Evolutionary conservation across 768 basidiomycete species (phyloP).

Genomic region (Pluteus cervinus): DNA sequence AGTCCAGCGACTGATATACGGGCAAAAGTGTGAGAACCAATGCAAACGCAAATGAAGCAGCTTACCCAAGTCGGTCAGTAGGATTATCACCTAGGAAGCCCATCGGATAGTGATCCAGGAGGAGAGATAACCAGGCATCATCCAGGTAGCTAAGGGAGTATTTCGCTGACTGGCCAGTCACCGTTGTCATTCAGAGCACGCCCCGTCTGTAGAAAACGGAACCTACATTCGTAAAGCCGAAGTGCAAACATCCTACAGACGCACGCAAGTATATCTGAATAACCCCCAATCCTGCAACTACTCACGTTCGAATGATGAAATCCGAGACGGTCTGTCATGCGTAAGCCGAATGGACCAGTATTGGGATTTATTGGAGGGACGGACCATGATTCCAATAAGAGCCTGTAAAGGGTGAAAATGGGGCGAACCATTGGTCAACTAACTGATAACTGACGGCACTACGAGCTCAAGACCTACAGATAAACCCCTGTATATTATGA

Average conservation of each 20-base stretch:
- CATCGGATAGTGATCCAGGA: too few species aligned
- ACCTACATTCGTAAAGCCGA: conserved; percentile 45
- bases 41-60: neutral
- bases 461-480: conserved; percentile 31
- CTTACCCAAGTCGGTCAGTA: conserved; percentile 42
- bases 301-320: conserved; percentile 44
- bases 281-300: too few species aligned
- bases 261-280: too few species aligned
- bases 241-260: conserved; percentile 47
- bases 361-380: conserved; percentile 10
- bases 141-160: conserved; percentile 32
- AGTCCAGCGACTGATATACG: conserved; percentile 26
- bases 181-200: neutral
- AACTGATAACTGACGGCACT: neutral
- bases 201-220: neutral
- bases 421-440: too few species aligned
- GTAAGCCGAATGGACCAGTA: too few species aligned
- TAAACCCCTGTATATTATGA: conserved; percentile 35
- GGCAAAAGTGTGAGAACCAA: too few species aligned
- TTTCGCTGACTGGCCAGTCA: conserved; percentile 43
- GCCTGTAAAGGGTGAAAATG: conserved; percentile 34
- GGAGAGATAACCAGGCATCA: conserved; percentile 35
- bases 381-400: conserved; percentile 50
- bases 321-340: conserved; percentile 40
- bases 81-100: too few species aligned